Evolutionary conservation across 352 stramenopile species (phyloP).

Genomic region (Globisporangium spinosum): DNA sequence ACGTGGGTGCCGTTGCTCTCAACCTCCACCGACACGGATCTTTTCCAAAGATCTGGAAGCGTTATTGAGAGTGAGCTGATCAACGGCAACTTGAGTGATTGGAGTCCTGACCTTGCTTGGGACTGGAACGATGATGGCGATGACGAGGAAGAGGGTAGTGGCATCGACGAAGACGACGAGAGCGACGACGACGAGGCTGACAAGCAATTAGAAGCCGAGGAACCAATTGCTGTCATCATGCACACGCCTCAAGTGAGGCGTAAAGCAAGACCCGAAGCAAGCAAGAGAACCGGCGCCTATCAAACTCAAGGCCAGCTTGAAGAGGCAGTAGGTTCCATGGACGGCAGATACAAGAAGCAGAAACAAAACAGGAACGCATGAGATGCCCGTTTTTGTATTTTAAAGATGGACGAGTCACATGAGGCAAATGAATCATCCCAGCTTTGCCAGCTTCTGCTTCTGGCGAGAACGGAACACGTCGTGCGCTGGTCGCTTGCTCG

Average conservation of each 20-base stretch:
- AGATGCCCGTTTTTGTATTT: slow-evolving; percentile 18
- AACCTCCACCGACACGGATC: slow-evolving; percentile 6
- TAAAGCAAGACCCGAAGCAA: slow-evolving; percentile 2
- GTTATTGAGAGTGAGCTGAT: slow-evolving; percentile 18
- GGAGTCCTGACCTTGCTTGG: slow-evolving; percentile 6
- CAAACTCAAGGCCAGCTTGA: neutral
- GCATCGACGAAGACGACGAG: slow-evolving; percentile 25
- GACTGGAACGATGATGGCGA: slow-evolving; percentile 13
- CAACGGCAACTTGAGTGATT: slow-evolving; percentile 13
- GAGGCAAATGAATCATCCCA: slow-evolving; percentile 33
- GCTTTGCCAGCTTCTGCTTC: slow-evolving; percentile 83
- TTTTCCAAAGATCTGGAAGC: slow-evolving; percentile 11
- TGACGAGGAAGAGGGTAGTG: slow-evolving; percentile 9
- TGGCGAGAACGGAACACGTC: slow-evolving; percentile 85
- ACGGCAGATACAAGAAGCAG: slow-evolving; percentile 42
- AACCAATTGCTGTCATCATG: neutral
- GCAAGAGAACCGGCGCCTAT: neutral
- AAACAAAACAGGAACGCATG: slow-evolving; percentile 24
- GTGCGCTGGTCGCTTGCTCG: slow-evolving; percentile 80
- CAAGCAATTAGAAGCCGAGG: neutral
- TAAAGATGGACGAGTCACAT: slow-evolving; percentile 10
- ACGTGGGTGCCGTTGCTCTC: slow-evolving; percentile 11
- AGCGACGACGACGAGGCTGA: slow-evolving; percentile 45
- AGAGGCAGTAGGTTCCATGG: neutral
- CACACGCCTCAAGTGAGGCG: slow-evolving; percentile 17